Evolutionary conservation across 495 filamentous ascomycete species (phyloP).

Genomic region (Penicillium robsamsonii): DNA sequence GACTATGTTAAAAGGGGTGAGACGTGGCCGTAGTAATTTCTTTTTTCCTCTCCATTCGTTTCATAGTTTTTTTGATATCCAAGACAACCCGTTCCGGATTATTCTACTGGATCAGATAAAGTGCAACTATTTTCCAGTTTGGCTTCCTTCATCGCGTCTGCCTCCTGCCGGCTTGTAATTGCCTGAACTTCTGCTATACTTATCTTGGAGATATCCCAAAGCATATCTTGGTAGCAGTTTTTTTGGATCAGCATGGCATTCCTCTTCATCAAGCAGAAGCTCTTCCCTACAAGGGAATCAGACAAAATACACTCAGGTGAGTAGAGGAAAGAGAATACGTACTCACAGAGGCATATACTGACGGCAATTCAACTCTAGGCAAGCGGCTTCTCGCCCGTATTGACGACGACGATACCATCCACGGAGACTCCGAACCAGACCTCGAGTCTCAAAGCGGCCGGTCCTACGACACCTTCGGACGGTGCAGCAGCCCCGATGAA

Average conservation of each 20-base stretch:
- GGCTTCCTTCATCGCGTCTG: not conserved
- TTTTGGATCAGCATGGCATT: constrained; percentile 33
- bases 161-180: not conserved
- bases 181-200: not conserved
- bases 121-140: not conserved
- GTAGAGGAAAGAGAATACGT: constrained; percentile 12
- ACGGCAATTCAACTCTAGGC: constrained; percentile 18
- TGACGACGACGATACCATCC: constrained; percentile 33
- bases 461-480: constrained; percentile 45
- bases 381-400: constrained; percentile 38
- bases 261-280: constrained; percentile 43
- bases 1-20: constrained; percentile 17
- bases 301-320: constrained; percentile 20
- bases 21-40: not conserved
- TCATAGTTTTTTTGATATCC: constrained; percentile 7
- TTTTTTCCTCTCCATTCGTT: constrained; percentile 8
- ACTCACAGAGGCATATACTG: constrained; percentile 5
- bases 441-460: constrained; percentile 36
- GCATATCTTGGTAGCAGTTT: not conserved
- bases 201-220: not conserved
- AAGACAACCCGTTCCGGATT: not conserved
- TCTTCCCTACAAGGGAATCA: constrained; percentile 32
- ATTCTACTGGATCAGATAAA: not conserved
- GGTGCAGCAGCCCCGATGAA: constrained; percentile 25
- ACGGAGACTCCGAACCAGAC: constrained; percentile 31